Evolutionary conservation across 306 rosid genomes (phyloP).

Genomic region (Prunus davidiana): DNA sequence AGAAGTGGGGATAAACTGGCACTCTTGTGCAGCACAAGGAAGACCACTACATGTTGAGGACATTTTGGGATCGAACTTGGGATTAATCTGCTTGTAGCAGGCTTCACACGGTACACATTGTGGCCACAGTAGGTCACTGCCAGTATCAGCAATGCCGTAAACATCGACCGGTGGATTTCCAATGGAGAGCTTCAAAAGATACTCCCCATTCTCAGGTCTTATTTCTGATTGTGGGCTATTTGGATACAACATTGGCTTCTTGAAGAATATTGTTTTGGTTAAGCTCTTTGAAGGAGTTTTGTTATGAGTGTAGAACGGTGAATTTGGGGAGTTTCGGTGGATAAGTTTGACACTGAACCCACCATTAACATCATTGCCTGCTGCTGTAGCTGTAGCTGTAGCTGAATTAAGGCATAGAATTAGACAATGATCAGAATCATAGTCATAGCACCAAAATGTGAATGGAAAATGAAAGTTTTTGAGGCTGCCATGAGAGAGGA

Average conservation of each 20-base stretch:
- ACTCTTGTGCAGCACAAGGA: constrained; percentile 43
- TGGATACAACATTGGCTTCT: background rate
- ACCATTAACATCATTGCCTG: background rate
- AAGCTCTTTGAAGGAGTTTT: background rate
- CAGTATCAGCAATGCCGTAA: constrained; percentile 52
- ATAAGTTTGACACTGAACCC: constrained; percentile 40
- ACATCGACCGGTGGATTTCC: constrained; percentile 53
- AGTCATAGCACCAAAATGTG: background rate
- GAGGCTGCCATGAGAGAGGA: background rate
- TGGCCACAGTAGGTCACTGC: constrained; percentile 53
- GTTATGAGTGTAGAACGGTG: constrained; percentile 21
- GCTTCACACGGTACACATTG: constrained; percentile 44
- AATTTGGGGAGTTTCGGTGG: constrained; percentile 19
- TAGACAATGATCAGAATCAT: background rate
- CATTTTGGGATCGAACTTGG: constrained; percentile 39
- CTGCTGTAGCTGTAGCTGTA: constrained; percentile 10
- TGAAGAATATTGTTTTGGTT: background rate
- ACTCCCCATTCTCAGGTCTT: constrained; percentile 23
- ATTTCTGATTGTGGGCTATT: background rate
- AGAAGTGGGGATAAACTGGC: constrained; percentile 2
- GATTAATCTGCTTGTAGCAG: constrained; percentile 39
- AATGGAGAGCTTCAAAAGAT: constrained; percentile 48
- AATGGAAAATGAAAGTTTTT: too few species aligned
- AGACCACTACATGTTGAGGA: constrained; percentile 38
- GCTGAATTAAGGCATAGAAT: constrained; percentile 23